phyloP scores from a whole-genome alignment of 176 grass and related monocot genomes.

The Phoenix roebelenii region DNA sequence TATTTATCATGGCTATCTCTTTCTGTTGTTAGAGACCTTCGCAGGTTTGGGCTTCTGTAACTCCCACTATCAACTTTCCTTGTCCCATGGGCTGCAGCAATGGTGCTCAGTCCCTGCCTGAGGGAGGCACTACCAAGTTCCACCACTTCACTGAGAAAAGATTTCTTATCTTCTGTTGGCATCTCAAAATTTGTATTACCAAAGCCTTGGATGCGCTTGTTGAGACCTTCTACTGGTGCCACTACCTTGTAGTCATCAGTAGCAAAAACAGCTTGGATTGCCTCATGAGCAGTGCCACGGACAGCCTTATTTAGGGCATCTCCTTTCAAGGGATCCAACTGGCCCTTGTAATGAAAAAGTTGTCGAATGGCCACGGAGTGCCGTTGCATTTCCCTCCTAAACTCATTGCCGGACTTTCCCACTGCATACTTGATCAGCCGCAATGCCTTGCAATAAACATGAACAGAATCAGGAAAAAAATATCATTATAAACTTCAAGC shows the following conservation, averaged over 20 bases:
- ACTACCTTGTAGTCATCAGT: conserved; percentile 63
- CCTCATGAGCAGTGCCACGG: conserved; percentile 78
- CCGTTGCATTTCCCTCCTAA: conserved; percentile 94
- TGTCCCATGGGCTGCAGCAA: conserved; percentile 67
- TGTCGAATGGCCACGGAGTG: conserved; percentile 77
- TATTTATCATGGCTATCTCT: conserved; percentile 56
- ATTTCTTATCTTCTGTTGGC: conserved; percentile 69
- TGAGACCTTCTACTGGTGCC: conserved; percentile 46
- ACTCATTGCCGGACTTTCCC: conserved; percentile 86
- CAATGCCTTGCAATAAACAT: conserved; percentile 37
- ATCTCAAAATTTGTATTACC: conserved; percentile 90
- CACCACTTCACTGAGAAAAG: conserved; percentile 86
- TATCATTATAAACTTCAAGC: no score
- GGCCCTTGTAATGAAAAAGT: conserved; percentile 87
- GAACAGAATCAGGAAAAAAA: no score
- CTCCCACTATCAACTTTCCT: conserved; percentile 60
- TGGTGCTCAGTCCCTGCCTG: conserved; percentile 83
- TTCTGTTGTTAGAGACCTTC: conserved; percentile 82
- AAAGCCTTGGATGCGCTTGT: conserved; percentile 96
- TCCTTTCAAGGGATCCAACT: conserved; percentile 79
- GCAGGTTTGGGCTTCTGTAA: conserved; percentile 72
- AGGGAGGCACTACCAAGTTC: conserved; percentile 81
- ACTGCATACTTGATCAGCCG: conserved; percentile 89
- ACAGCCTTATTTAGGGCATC: conserved; percentile 88
- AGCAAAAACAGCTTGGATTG: conserved; percentile 76